Conservation (phyloP, 257 asterid genomes). For the Nicotiana noctiflora region DNA sequence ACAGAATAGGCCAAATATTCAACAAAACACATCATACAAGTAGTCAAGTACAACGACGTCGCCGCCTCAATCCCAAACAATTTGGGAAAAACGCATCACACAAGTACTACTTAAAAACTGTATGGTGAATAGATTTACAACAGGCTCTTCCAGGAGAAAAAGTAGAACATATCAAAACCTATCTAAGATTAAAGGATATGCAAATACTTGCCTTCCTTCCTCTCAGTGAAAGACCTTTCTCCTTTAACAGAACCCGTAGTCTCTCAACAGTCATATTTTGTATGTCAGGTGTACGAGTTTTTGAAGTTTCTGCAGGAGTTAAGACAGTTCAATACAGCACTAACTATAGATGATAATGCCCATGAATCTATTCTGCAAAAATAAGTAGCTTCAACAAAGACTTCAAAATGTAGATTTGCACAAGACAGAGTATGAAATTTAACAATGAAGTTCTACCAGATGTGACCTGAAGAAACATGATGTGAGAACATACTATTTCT, state of each 20-base stretch:
- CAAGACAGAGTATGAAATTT: background rate
- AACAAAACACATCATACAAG: background rate
- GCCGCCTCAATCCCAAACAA: background rate
- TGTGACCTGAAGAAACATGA: background rate
- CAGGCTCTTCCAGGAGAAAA: background rate
- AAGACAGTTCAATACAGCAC: background rate
- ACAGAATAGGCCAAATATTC: background rate
- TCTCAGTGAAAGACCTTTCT: constrained; percentile 55
- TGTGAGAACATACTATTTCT: background rate
- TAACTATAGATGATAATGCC: background rate
- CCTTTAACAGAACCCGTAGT: constrained; percentile 60
- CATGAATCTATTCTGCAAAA: background rate
- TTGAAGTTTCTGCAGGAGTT: constrained; percentile 29
- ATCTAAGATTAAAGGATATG: background rate
- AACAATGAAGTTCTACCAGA: background rate
- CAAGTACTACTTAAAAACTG: background rate
- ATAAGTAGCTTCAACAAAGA: background rate
- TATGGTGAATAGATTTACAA: background rate
- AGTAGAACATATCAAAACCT: background rate
- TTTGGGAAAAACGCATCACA: background rate
- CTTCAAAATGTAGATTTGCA: background rate
- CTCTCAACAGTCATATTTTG: constrained; percentile 64
- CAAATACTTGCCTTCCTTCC: constrained; percentile 67
- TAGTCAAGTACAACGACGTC: background rate
- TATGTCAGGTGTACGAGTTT: constrained; percentile 28